Evolutionary conservation across 441 rosid species (phyloP).

Genomic region (Theobroma grandiflorum): DNA sequence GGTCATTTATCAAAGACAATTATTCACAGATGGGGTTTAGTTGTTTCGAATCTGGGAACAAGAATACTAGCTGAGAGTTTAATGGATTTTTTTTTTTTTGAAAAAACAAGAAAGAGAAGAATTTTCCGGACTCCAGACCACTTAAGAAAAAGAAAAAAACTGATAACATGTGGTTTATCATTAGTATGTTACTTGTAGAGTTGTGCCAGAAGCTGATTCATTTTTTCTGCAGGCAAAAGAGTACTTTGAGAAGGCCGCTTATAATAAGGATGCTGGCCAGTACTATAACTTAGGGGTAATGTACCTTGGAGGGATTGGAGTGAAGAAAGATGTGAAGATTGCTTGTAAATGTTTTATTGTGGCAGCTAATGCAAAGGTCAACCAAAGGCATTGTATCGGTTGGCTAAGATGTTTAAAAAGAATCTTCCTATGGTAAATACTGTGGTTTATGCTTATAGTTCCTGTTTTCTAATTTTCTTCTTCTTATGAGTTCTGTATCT

Average conservation of each 20-base stretch:
- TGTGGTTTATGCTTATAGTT: conserved; percentile 13
- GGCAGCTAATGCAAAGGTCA: conserved; percentile 97
- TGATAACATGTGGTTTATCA: background rate
- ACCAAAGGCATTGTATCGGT: conserved; percentile 97
- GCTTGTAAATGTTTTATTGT: conserved; percentile 74
- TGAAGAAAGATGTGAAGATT: conserved; percentile 81
- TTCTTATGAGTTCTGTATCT: conserved; percentile 13
- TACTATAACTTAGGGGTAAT: conserved; percentile 95
- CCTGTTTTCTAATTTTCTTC: conserved; percentile 5
- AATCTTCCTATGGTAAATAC: conserved; percentile 72
- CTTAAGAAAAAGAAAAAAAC: background rate
- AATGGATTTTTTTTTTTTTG: conserved; percentile 1
- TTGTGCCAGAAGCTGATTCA: background rate
- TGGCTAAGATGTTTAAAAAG: conserved; percentile 97
- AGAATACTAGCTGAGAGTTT: background rate
- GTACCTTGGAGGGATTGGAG: conserved; percentile 91
- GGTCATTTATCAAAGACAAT: too few species aligned
- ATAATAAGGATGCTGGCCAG: conserved; percentile 81
- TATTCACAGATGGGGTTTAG: too few species aligned
- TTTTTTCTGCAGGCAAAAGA: conserved; percentile 78
- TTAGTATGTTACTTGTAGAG: conserved; percentile 2
- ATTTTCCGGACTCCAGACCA: background rate
- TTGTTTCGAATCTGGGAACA: too few species aligned
- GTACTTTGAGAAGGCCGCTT: conserved; percentile 93
- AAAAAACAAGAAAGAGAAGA: too few species aligned